These are phyloP conservation scores for Dactylellina parvicollis DNA, from an alignment of 2,329 filamentous ascomycete genomes.

Conservation along the genomic window DNA sequence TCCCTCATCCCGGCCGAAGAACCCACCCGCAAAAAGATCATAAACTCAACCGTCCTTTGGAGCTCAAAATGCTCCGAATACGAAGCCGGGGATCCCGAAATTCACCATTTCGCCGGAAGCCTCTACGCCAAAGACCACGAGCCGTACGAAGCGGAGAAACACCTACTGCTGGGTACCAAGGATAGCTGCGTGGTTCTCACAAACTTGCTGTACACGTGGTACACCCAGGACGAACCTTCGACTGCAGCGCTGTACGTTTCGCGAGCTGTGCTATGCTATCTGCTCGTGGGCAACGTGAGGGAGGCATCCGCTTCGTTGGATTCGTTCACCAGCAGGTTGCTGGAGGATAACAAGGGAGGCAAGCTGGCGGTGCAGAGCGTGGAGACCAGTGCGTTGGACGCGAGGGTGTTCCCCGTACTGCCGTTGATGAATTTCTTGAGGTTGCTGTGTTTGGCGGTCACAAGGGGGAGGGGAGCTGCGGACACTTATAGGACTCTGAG, in stretches of 20 bases:
- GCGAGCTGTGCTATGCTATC: conserved; percentile 87
- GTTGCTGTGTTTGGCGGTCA: conserved; percentile 81
- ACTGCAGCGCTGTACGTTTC: conserved; percentile 86
- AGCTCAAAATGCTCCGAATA: conserved; percentile 84
- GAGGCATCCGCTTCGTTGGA: conserved; percentile 85
- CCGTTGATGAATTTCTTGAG: conserved; percentile 96
- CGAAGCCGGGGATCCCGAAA: conserved; percentile 89
- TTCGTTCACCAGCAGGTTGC: conserved; percentile 76
- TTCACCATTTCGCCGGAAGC: conserved; percentile 89
- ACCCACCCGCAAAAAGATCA: conserved; percentile 91
- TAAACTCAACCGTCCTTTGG: conserved; percentile 87
- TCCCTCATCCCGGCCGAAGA: conserved; percentile 83
- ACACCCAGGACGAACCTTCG: conserved; percentile 85
- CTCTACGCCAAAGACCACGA: conserved; percentile 85
- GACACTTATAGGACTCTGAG: conserved; percentile 84
- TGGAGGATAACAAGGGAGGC: conserved; percentile 64
- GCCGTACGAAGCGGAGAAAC: conserved; percentile 89
- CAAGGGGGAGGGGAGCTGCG: conserved; percentile 74
- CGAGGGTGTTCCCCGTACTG: conserved; percentile 85
- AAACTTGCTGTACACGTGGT: conserved; percentile 92
- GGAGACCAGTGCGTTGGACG: conserved; percentile 75
- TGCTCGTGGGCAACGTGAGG: conserved; percentile 87
- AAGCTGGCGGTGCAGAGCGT: conserved; percentile 71
- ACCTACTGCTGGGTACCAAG: conserved; percentile 86
- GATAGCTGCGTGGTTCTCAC: conserved; percentile 84